Base-by-base conservation (phyloP, 352 stramenopile species). In the Globisporangium splendens region DNA sequence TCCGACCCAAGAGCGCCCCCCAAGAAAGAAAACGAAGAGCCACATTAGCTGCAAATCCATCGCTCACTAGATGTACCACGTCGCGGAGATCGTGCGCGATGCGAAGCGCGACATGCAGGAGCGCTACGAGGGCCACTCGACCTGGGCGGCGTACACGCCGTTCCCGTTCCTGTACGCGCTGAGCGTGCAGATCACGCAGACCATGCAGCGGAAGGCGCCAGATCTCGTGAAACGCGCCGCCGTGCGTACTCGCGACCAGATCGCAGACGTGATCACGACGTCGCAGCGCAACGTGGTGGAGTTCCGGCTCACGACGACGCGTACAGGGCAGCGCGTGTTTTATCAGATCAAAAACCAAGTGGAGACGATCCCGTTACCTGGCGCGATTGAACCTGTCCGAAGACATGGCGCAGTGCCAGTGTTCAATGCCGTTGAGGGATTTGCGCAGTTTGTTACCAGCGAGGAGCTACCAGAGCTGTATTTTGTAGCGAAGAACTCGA, bases 381-480 rank as follows among this genome's bases (percentile, higher is more conserved):
- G 52, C 0, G 67, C 77, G 15, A 52, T 93, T 20, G 66, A 73
- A 1, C 82, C 84, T 2, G 50, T 92, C 6, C 82, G 83, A 14
- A 64, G 51, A 13, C 77, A 90, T 31, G 51, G 88, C 15, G 76
- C 75, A 1, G 73, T 93, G 14, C 84, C 84, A 11, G 64, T 88
- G 46, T 68, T 93, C 35, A 70, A 83, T 17, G 82, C 79, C 13
- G 66, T 93, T 11, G 84, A 93, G 59, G 77, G 77, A 1, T 62
- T 89, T 2, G 84, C 72, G 12, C 84, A 88, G 55, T 93, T 93
- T 59, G 77, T 93, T 10, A 88, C 81, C 33, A 90, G 80, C 51
- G 84, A 93, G 42, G 84, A 93, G 61, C 69, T 93, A 5, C 82
- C 83, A 31, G 84, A 93, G 61, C 68, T 93, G 39, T 93, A 93